Conservation (phyloP, 2,329 filamentous ascomycete species). For the Colletotrichum zoysiae region DNA sequence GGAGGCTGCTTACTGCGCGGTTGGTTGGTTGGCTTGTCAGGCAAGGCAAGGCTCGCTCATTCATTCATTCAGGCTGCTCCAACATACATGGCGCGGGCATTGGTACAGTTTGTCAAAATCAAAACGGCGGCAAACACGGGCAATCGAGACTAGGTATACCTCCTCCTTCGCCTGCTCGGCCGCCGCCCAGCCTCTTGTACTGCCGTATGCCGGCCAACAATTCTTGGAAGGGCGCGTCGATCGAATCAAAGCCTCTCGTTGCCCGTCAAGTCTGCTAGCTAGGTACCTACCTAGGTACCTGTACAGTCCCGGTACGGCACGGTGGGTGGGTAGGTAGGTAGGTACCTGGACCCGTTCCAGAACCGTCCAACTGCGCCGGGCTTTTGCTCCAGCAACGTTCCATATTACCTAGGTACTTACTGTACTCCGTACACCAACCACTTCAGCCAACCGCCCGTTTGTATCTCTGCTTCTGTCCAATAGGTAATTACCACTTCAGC, state of each 20-base stretch:
- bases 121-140: not conserved
- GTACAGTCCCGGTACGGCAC: too few relatives aligned
- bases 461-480: slow-evolving; percentile 22
- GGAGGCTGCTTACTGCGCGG: not conserved
- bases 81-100: not conserved
- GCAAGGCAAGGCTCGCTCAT: not conserved
- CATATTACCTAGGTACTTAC: too few relatives aligned
- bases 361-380: slow-evolving; percentile 2
- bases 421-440: too few relatives aligned
- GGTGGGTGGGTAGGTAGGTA: too few relatives aligned
- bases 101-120: not conserved
- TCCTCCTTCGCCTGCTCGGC: slow-evolving; percentile 6
- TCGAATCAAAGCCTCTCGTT: slow-evolving; percentile 14
- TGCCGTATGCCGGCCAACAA: slow-evolving; percentile 34
- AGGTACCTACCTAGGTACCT: too few relatives aligned
- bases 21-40: not conserved
- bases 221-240: slow-evolving; percentile 14
- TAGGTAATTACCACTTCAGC: not conserved
- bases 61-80: not conserved
- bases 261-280: not conserved
- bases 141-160: not conserved
- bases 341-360: not conserved
- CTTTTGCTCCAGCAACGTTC: slow-evolving; percentile 20
- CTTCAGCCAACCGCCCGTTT: slow-evolving; percentile 15
- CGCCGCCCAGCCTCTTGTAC: slow-evolving; percentile 23